Base-by-base conservation (phyloP, 345 rosid genomes). In the Sonneratia alba region DNA sequence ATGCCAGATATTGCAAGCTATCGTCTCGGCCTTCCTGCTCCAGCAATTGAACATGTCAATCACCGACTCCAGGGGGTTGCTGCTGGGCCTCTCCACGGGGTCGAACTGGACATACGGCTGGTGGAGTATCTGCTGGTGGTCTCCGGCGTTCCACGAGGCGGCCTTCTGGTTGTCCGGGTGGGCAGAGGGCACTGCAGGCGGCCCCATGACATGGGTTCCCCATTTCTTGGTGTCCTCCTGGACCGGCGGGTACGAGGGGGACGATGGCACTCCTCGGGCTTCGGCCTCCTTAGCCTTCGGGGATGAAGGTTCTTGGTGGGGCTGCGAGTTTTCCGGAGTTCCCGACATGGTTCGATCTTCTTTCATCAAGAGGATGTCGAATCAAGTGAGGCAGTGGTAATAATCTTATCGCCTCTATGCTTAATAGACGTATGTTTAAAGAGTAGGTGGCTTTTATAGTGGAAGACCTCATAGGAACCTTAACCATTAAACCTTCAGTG, bases 111-210 rank as follows among this genome's bases (percentile, higher is more conserved):
- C 68, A 72, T 94, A 91, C 0, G 98, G 96, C 75, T 88, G 91
- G 70, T 81, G 84, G 72, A 69, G 73, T 75, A 75, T 79, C 71
- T 73, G 84, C 51, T 84, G 90, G 69, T 84, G 85, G 56, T 82
- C 87, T 3, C 68, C 81, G 63, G 93, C 95, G 70, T 77, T 83
- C 97, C 98, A 94, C 0, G 78, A 78, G 18, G 98, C 97, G 0
- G 95, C 96, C 74, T 79, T 83, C 75, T 88, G 89, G 81, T 93
- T 93, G 75, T 91, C 98, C 0, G 98, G 97, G 59, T 91, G 98
- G 59, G 81, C 85, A 1, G 80, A 75, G 3, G 98, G 98, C 62
- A 69, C 86, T 0, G 97, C 86, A 0, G 98, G 96, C 49, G 88
- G 79, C 65, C 97, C 98, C 96, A 91, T 93, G 70, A 89, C 67